Percentiles rank a stretch among this genome's conserved stretches.
These are phyloP conservation scores for Ascochyta clinopodiicola DNA, from an alignment of 2,329 filamentous ascomycete genomes.

Conservation along the genomic window DNA sequence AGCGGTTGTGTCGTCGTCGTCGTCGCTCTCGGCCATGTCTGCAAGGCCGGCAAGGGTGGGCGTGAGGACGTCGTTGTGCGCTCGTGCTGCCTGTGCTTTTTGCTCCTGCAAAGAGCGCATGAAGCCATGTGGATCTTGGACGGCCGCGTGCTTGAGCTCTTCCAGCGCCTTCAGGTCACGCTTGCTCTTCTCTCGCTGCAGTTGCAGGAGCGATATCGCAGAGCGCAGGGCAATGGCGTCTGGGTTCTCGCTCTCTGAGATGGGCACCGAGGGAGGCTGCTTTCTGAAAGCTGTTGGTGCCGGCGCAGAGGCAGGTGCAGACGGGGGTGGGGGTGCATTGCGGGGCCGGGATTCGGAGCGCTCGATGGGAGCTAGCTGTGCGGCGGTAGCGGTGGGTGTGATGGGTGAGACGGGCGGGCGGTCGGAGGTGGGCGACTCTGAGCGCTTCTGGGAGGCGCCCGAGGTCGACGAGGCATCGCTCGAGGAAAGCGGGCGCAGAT, in stretches of 20 bases:
- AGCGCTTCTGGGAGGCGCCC: conserved; percentile 31
- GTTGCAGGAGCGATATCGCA: conserved; percentile 83
- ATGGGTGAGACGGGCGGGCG: conserved; percentile 51
- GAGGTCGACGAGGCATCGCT: conserved; percentile 32
- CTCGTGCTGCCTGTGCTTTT: conserved; percentile 49
- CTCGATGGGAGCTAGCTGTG: conserved; percentile 44
- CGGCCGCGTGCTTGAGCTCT: conserved; percentile 72
- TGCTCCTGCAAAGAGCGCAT: conserved; percentile 70
- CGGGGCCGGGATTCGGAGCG: conserved; percentile 34
- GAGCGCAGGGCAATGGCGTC: conserved; percentile 87
- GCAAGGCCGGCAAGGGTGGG: conserved; percentile 48
- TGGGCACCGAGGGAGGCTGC: conserved; percentile 53
- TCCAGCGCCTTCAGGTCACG: conserved; percentile 76
- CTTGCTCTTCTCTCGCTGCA: conserved; percentile 80
- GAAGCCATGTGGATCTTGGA: conserved; percentile 75
- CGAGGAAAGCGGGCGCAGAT: conserved; percentile 32
- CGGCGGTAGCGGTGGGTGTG: conserved; percentile 45
- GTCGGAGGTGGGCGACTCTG: conserved; percentile 41
- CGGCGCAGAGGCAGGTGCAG: conserved; percentile 4
- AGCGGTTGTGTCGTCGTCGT: conserved; percentile 26
- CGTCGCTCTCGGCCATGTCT: conserved; percentile 32
- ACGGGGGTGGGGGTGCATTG: conserved; percentile 36
- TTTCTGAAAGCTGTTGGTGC: conserved; percentile 46
- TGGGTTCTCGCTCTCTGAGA: conserved; percentile 67
- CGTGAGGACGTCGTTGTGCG: conserved; percentile 42